A percentile compares a stretch with the other conserved stretches of the same genome.
Conservation (phyloP, 306 rosid genomes). For the Rosa multiflora region DNA sequence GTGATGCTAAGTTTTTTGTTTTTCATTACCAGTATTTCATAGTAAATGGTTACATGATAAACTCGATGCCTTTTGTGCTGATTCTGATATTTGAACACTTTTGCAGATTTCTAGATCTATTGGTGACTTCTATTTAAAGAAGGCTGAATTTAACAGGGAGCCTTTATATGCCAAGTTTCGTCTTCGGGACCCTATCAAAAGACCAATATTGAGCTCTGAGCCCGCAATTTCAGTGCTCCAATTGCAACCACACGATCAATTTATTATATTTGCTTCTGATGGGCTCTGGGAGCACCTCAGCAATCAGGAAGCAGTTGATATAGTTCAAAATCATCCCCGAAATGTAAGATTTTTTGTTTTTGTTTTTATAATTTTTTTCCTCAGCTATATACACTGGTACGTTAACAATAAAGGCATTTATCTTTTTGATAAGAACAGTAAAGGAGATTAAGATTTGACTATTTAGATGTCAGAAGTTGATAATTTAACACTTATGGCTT, state of each 20-base stretch:
- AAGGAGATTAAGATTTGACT: not conserved
- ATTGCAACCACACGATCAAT: conserved; percentile 76
- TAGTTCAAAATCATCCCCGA: conserved; percentile 74
- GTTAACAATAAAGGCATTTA: not conserved
- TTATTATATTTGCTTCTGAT: conserved; percentile 87
- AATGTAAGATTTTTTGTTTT: conserved; percentile 47
- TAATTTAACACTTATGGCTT: not conserved
- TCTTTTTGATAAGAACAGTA: not conserved
- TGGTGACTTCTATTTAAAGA: conserved; percentile 87
- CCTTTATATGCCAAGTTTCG: conserved; percentile 82
- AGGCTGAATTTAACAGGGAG: conserved; percentile 84
- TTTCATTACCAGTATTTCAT: not conserved
- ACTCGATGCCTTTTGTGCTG: conserved; percentile 10
- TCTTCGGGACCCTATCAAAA: conserved; percentile 60
- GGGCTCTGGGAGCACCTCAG: conserved; percentile 95
- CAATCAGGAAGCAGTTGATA: conserved; percentile 94
- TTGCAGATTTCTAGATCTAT: conserved; percentile 83
- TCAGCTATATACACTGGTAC: not conserved
- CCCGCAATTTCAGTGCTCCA: conserved; percentile 63
- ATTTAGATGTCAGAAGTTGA: not conserved
- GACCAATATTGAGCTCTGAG: conserved; percentile 78
- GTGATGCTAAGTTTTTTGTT: not conserved
- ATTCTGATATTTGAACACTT: conserved; percentile 19
- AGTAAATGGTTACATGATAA: conserved; percentile 9
- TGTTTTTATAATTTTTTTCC: not conserved